These are phyloP conservation scores for Infundibulicybe gibba DNA, from an alignment of 768 basidiomycete species.

Conservation along the genomic window DNA sequence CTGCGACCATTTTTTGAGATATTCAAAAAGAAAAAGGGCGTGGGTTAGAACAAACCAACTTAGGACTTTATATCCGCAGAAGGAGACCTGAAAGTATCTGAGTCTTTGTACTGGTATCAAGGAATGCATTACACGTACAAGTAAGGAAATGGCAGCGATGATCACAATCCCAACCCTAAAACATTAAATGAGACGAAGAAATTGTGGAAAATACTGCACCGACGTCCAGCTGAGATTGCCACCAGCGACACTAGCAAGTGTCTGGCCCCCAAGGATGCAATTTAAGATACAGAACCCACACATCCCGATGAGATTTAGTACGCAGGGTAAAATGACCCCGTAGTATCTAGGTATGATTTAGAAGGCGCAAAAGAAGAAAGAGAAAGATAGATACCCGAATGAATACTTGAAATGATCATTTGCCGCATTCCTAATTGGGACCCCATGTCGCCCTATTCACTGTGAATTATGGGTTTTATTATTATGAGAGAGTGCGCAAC, in stretches of 20 bases:
- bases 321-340: constrained; percentile 56
- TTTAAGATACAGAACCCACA: constrained; percentile 71
- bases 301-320: constrained; percentile 61
- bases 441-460: constrained; percentile 60
- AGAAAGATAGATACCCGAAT: constrained; percentile 24
- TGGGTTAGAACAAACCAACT: constrained; percentile 29
- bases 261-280: constrained; percentile 66
- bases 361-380: background rate
- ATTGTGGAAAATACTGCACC: constrained; percentile 8
- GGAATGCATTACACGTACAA: constrained; percentile 42
- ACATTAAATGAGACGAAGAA: background rate
- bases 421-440: constrained; percentile 83
- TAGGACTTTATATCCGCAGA: constrained; percentile 49
- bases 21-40: background rate
- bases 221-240: constrained; percentile 41
- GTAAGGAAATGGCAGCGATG: constrained; percentile 62
- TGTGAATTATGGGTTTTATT: background rate
- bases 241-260: constrained; percentile 37
- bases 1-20: constrained; percentile 13
- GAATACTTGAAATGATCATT: constrained; percentile 66
- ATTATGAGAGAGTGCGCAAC: constrained; percentile 1
- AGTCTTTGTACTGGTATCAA: constrained; percentile 7
- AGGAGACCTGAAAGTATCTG: constrained; percentile 38
- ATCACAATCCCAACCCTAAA: constrained; percentile 79
- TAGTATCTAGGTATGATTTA: constrained; percentile 42